These are phyloP conservation scores for Conticribra guillardii DNA, from an alignment of 108 stramenopile genomes.

Conservation along the genomic window DNA sequence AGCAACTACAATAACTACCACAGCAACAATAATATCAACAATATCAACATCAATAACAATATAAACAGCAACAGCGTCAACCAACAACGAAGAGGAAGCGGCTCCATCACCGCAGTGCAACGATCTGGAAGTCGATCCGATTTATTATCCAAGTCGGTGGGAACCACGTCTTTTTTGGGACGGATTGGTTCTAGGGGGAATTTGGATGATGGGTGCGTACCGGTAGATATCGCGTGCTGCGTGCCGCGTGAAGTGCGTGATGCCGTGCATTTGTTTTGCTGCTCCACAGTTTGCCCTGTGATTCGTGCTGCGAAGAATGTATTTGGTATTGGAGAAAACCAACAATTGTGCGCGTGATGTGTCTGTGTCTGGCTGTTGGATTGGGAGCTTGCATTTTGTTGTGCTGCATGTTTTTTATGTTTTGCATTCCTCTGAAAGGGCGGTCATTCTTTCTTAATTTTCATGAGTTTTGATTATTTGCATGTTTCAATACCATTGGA, in stretches of 20 bases:
- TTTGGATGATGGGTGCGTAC: constrained; percentile 8
- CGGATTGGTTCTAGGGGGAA: constrained; percentile 1
- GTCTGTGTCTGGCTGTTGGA: too few relatives aligned
- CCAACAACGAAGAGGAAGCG: not conserved
- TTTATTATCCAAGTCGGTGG: constrained; percentile 21
- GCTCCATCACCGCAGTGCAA: not conserved
- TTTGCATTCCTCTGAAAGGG: too few relatives aligned
- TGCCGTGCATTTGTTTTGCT: not conserved
- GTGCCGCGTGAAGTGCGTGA: not conserved
- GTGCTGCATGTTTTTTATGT: too few relatives aligned
- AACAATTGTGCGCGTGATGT: too few relatives aligned
- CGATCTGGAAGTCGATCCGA: constrained; percentile 1
- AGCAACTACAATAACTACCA: not conserved
- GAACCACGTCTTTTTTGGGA: constrained; percentile 5
- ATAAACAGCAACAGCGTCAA: constrained; percentile 2
- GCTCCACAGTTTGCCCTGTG: too few relatives aligned
- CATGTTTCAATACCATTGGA: too few relatives aligned
- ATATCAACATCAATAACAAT: not conserved
- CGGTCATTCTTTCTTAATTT: too few relatives aligned
- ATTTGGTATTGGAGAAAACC: too few relatives aligned
- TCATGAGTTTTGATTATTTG: too few relatives aligned
- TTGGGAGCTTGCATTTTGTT: too few relatives aligned
- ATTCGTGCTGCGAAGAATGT: too few relatives aligned
- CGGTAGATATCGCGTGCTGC: not conserved
- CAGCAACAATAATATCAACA: not conserved